Percentiles rank a stretch among this genome's conserved stretches.
Conservation (phyloP, 2,329 filamentous ascomycete genomes). For the Periconia digitata region DNA sequence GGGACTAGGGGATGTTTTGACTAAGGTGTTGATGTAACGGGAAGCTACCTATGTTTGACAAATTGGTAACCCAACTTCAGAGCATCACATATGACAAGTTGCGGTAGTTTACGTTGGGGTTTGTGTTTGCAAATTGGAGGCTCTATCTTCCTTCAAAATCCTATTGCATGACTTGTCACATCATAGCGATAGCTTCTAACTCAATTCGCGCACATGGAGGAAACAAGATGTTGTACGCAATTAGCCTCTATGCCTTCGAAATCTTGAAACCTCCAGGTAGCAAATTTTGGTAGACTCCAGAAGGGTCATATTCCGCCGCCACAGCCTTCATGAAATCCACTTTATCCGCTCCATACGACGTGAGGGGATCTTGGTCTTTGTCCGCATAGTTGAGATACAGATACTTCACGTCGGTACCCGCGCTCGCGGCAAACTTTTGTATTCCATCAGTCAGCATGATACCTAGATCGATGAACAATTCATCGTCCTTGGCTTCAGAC, state of each 20-base stretch:
- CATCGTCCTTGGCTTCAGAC: constrained; percentile 12
- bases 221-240: neutral
- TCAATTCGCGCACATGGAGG: no score
- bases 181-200: no score
- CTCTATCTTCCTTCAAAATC: neutral
- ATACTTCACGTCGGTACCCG: neutral
- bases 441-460: neutral
- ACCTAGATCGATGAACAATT: constrained; percentile 1
- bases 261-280: constrained; percentile 6
- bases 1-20: constrained; percentile 50
- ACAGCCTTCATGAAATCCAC: constrained; percentile 1
- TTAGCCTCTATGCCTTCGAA: neutral
- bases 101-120: no score
- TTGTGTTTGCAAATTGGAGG: neutral
- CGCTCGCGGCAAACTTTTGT: neutral
- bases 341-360: constrained; percentile 8
- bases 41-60: no score
- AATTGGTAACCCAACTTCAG: no score
- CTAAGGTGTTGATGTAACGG: constrained; percentile 40
- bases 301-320: constrained; percentile 5
- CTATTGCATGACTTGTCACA: neutral
- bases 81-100: no score
- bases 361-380: constrained; percentile 7
- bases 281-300: constrained; percentile 1
- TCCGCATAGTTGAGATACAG: constrained; percentile 31